These are phyloP conservation scores for Lepidium africanum DNA, from an alignment of 345 rosid species.

Conservation along the genomic window DNA sequence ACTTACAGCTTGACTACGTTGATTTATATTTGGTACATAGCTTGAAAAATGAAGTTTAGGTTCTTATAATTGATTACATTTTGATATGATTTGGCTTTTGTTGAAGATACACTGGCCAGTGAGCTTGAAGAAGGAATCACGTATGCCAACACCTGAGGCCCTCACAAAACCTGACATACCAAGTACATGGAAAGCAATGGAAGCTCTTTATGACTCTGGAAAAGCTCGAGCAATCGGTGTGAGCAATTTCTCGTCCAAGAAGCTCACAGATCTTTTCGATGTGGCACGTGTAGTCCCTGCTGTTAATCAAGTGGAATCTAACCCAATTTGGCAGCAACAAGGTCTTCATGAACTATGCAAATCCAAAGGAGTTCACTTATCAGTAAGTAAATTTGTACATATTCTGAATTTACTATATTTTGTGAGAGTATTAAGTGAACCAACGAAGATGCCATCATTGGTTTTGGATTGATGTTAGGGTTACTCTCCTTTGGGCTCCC, in stretches of 20 bases:
- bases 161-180: conserved; percentile 45
- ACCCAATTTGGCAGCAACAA: conserved; percentile 55
- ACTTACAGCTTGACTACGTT: conserved; percentile 45
- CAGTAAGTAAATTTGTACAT: conserved; percentile 40
- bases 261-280: conserved; percentile 39
- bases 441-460: neutral
- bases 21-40: conserved; percentile 49
- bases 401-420: conserved; percentile 19
- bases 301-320: conserved; percentile 56
- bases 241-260: conserved; percentile 50
- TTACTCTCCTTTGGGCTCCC: conserved; percentile 63
- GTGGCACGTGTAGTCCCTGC: conserved; percentile 41
- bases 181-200: conserved; percentile 62
- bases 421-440: neutral
- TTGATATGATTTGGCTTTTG: neutral
- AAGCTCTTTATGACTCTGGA: conserved; percentile 50
- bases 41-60: neutral
- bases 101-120: conserved; percentile 65
- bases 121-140: conserved; percentile 45
- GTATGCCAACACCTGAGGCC: conserved; percentile 30
- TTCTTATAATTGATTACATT: neutral
- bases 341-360: conserved; percentile 47
- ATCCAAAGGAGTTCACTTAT: conserved; percentile 53
- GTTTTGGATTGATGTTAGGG: conserved; percentile 31
- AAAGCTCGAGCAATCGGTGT: conserved; percentile 61